Conservation (phyloP, 129 eudicot species). For the Centella asiatica region DNA sequence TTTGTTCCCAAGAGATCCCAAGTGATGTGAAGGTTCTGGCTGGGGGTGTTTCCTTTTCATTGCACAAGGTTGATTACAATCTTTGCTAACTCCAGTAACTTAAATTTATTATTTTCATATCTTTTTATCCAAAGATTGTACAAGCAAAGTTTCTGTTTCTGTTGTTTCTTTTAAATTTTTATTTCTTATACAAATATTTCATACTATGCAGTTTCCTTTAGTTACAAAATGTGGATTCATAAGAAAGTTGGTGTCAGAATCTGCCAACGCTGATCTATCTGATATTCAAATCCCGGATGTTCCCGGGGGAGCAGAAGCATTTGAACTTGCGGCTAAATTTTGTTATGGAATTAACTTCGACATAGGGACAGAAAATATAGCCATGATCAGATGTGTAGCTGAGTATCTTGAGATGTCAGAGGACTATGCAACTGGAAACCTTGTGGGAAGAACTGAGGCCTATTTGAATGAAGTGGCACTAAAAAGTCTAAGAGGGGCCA, state of each 20-base stretch:
- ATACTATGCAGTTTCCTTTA: slow-evolving; percentile 35
- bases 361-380: slow-evolving; percentile 42
- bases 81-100: not conserved
- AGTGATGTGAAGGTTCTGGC: slow-evolving; percentile 64
- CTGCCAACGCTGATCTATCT: slow-evolving; percentile 19
- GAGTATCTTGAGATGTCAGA: slow-evolving; percentile 63
- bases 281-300: slow-evolving; percentile 32
- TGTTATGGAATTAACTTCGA: slow-evolving; percentile 63
- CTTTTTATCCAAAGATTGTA: not conserved
- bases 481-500: slow-evolving; percentile 46
- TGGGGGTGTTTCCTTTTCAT: slow-evolving; percentile 68
- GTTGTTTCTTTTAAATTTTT: not conserved
- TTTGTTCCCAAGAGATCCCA: slow-evolving; percentile 71
- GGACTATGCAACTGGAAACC: slow-evolving; percentile 60
- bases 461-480: slow-evolving; percentile 75
- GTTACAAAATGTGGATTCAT: slow-evolving; percentile 54
- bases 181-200: not conserved
- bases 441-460: slow-evolving; percentile 63
- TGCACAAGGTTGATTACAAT: slow-evolving; percentile 68
- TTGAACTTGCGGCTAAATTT: slow-evolving; percentile 49
- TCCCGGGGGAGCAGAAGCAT: slow-evolving; percentile 57
- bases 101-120: not conserved
- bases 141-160: too few species aligned
- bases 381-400: slow-evolving; percentile 40
- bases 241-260: slow-evolving; percentile 39